Conservation (phyloP, 805 yeast genomes). For the Saccharomycopsis sp. region DNA sequence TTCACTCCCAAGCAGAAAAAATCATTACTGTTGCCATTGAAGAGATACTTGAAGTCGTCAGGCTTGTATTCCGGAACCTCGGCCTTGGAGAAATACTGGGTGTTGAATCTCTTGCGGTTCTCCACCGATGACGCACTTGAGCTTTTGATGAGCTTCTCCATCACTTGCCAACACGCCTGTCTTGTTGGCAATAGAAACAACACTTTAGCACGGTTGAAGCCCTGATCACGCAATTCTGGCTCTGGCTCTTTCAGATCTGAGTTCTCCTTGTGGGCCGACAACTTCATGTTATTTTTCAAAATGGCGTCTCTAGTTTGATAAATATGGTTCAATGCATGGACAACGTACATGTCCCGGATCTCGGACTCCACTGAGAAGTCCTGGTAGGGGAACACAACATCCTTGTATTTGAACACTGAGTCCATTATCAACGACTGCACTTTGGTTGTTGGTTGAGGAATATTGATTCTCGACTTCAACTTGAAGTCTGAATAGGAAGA, state of each 20-base stretch:
- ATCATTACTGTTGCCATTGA: constrained; percentile 87
- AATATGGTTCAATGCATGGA: constrained; percentile 77
- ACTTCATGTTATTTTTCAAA: constrained; percentile 60
- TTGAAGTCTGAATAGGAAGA: constrained; percentile 24
- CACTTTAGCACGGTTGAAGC: constrained; percentile 89
- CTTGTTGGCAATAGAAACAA: constrained; percentile 79
- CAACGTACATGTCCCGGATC: constrained; percentile 52
- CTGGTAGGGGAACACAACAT: constrained; percentile 52
- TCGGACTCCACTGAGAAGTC: constrained; percentile 39
- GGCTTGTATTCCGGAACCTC: constrained; percentile 51
- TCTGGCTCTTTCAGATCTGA: constrained; percentile 40
- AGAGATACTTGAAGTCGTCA: constrained; percentile 67
- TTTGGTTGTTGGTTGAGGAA: constrained; percentile 24
- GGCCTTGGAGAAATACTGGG: constrained; percentile 48
- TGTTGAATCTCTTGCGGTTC: constrained; percentile 63
- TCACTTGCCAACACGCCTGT: constrained; percentile 61
- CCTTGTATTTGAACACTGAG: constrained; percentile 66
- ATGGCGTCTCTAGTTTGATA: constrained; percentile 82
- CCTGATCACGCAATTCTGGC: constrained; percentile 79
- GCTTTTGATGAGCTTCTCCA: constrained; percentile 49
- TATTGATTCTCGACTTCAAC: constrained; percentile 37
- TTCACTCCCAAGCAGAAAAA: constrained; percentile 87
- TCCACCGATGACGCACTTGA: constrained; percentile 72
- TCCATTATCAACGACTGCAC: constrained; percentile 48
- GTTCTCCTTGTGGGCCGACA: constrained; percentile 34